Evolutionary conservation across 345 rosid species (phyloP), one percentile per base, ranked within the genome.

Genomic region (Eucalyptus polybractea): DNA sequence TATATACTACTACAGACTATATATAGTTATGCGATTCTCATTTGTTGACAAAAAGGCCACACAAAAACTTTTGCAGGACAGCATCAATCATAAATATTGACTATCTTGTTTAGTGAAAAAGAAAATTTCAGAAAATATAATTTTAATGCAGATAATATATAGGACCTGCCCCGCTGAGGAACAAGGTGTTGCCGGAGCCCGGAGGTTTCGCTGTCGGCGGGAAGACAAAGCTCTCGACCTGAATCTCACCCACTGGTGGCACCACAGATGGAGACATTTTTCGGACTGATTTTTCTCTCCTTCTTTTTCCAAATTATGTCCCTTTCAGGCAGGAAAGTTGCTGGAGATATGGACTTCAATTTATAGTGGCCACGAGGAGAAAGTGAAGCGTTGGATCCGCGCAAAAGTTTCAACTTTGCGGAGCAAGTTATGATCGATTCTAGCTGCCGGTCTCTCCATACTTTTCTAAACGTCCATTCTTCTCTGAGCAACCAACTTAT

Each of bases 91-190:
- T 27, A 62, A 29, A 62, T 62, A 13, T 62, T 62, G 72, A 62
- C 72, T 13, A 13, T 29, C 31, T 13, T 31, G 1, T 16, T 15
- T 31, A 31, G 6, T 67, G 31, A 0, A 65, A 4, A 65, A 4
- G 16, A 29, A 65, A n/a, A n/a, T n/a, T n/a, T n/a, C n/a, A n/a
- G n/a, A n/a, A n/a, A n/a, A n/a, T n/a, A n/a, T n/a, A 65, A 65
- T 29, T 15, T 67, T 31, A 1, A 7, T 31, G 3, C 19, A 15
- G 40, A 67, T 15, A 67, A 16, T 31, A 31, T 16, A 67, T 31
- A 31, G 22, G 12, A 86, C 99, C 97, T 89, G 98, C 98, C 86
- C 99, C 97, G 58, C 92, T 96, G 90, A 96, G 99, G 95, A 97
- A 94, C 72, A 92, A 92, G 7, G 91, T 88, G 8, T 92, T 93